Evolutionary conservation across 2,329 filamentous ascomycete genomes (phyloP), one percentile per base, ranked within the genome.

Genomic region (Lithohypha guttulata): DNA sequence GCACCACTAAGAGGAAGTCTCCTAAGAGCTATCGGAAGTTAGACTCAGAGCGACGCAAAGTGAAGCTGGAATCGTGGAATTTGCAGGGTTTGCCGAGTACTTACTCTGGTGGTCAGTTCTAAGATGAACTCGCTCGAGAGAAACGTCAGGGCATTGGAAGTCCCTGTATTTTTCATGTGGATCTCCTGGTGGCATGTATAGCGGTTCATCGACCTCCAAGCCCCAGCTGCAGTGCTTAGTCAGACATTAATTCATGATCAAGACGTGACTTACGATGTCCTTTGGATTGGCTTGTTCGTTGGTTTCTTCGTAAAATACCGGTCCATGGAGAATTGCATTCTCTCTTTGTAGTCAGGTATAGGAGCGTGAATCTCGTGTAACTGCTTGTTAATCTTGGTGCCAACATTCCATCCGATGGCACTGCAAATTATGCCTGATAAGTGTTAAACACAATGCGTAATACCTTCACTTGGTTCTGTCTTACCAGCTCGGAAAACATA

Each of bases 81-180:
- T n/a, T n/a, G n/a, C n/a, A n/a, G n/a, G n/a, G n/a, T n/a, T n/a
- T n/a, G n/a, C n/a, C n/a, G n/a, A n/a, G n/a, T n/a, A n/a, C n/a
- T n/a, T n/a, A n/a, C n/a, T n/a, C 59, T 93, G 86, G 83, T 84
- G 93, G 57, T 93, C 85, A 2, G 91, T 84, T 3, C 85, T 73
- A 1, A 93, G 64, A 44, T 80, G 64, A 46, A 82, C 66, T 22
- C 82, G 71, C 0, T 73, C 66, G 2, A 76, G 54, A 1, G 60
- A 62, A 4, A 89, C 62, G 14, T 64, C 59, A 0, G 69, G 61
- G 32, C 73, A 65, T 46, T 87, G 81, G 1, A 61, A 55, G 1
- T 67, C 61, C 13, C 81, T 74, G 22, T 75, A 65, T 27, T 63
- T 59, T 50, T 79, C 77, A 42, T 82, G 75, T 0, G 75, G 72